Conservation (phyloP, 2,329 filamentous ascomycete species). For the Dactylonectria macrodidyma region DNA sequence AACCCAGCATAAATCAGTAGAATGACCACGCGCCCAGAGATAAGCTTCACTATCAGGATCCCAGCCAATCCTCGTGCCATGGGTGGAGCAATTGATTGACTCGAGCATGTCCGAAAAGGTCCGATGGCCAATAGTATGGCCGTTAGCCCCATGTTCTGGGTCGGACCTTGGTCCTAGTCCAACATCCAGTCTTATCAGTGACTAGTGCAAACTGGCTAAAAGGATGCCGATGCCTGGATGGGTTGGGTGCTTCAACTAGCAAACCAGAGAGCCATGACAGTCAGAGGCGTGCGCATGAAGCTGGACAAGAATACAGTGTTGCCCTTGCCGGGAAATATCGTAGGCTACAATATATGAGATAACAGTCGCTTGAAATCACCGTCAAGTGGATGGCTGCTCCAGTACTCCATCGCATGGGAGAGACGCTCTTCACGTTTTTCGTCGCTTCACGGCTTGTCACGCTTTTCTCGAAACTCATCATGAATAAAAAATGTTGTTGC, state of each 20-base stretch:
- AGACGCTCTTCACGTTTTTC: neutral
- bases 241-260: neutral
- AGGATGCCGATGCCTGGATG: neutral
- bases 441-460: neutral
- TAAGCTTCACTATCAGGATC: neutral
- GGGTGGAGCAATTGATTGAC: neutral
- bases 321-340: neutral
- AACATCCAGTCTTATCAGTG: neutral
- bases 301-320: neutral
- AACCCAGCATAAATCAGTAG: neutral
- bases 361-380: too few species aligned
- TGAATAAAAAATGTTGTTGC: neutral
- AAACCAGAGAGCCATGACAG: too few species aligned
- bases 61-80: neutral
- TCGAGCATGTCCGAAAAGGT: constrained; percentile 7
- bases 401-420: neutral
- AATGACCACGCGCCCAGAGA: neutral
- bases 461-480: neutral
- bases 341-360: neutral
- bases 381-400: neutral
- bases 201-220: neutral
- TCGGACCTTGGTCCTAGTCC: neutral
- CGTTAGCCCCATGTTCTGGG: neutral
- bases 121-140: constrained; percentile 5
- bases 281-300: neutral